Evolutionary conservation across 768 basidiomycete genomes (phyloP).

Genomic region (Steccherinum ochraceum): DNA sequence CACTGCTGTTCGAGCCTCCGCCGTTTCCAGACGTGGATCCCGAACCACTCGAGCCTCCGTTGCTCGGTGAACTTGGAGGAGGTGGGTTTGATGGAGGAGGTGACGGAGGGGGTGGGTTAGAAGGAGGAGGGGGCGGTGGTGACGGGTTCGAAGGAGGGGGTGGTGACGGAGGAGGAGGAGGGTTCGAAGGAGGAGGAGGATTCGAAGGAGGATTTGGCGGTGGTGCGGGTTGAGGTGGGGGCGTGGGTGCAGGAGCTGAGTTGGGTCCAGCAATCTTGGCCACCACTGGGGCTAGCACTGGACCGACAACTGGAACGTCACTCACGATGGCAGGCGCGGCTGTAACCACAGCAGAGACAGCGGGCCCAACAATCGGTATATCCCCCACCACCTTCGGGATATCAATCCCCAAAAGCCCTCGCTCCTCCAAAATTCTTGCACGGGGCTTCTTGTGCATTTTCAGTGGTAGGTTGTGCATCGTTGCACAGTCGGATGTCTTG

Average conservation of each 20-base stretch:
- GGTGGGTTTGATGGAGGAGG: neutral
- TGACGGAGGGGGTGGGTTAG: neutral
- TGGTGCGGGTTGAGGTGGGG: conserved; percentile 2
- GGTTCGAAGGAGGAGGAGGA: neutral
- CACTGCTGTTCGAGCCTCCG: conserved; percentile 1
- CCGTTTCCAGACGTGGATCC: neutral
- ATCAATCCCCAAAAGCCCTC: conserved; percentile 26
- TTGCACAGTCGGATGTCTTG: neutral
- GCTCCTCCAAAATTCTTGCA: conserved; percentile 23
- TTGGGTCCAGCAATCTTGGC: conserved; percentile 17
- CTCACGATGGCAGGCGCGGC: neutral
- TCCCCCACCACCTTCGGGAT: conserved; percentile 7
- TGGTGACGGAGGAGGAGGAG: neutral
- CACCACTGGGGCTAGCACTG: conserved; percentile 30
- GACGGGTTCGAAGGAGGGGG: neutral
- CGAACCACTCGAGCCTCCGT: neutral
- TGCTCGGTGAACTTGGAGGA: neutral
- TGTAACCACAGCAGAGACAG: neutral
- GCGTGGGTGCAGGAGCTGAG: neutral
- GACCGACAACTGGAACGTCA: conserved; percentile 22
- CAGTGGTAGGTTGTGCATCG: conserved; percentile 9
- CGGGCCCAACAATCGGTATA: neutral
- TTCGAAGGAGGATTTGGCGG: neutral
- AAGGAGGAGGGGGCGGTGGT: neutral
- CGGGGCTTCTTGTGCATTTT: conserved; percentile 5